A percentile compares a stretch with the other conserved stretches of the same genome.
These are phyloP conservation scores for Immersiella caudata DNA, from an alignment of 495 filamentous ascomycete genomes.

Conservation along the genomic window DNA sequence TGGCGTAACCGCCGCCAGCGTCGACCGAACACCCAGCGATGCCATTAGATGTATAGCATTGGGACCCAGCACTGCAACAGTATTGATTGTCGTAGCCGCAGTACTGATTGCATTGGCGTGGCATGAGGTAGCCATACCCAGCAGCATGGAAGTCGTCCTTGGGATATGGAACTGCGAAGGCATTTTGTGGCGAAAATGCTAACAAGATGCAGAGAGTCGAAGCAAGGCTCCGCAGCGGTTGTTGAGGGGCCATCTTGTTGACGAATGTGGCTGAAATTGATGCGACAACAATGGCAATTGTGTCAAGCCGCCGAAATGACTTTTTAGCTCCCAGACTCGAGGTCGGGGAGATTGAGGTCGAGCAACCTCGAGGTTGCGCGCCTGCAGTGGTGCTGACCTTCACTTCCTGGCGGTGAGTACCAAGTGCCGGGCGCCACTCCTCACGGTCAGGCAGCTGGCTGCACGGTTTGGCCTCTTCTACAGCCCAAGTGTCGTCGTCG, in stretches of 20 bases:
- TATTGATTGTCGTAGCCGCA: conserved; percentile 70
- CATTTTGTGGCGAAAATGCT: conserved; percentile 32
- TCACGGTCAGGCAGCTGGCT: not conserved
- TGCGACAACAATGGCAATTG: not conserved
- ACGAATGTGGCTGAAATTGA: not conserved
- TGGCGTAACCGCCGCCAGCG: conserved; percentile 52
- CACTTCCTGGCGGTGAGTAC: not conserved
- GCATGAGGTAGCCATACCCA: conserved; percentile 47
- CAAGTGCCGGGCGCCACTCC: not conserved
- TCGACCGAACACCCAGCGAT: conserved; percentile 41
- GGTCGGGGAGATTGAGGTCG: not conserved
- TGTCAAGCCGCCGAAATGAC: not conserved
- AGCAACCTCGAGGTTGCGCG: not conserved
- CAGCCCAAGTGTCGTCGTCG: not conserved
- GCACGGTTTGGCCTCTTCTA: not conserved
- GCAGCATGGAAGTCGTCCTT: conserved; percentile 38
- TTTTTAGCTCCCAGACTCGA: not conserved
- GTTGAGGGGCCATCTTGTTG: conserved; percentile 18
- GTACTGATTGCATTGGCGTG: conserved; percentile 59
- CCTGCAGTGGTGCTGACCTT: not conserved
- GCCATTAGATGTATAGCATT: conserved; percentile 65
- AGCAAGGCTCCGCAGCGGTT: conserved; percentile 25
- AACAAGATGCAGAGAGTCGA: conserved; percentile 35
- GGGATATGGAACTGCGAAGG: conserved; percentile 46
- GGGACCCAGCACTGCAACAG: conserved; percentile 64